Base-by-base conservation (phyloP, 140 eudicot species). In the Flaveria floridana region DNA sequence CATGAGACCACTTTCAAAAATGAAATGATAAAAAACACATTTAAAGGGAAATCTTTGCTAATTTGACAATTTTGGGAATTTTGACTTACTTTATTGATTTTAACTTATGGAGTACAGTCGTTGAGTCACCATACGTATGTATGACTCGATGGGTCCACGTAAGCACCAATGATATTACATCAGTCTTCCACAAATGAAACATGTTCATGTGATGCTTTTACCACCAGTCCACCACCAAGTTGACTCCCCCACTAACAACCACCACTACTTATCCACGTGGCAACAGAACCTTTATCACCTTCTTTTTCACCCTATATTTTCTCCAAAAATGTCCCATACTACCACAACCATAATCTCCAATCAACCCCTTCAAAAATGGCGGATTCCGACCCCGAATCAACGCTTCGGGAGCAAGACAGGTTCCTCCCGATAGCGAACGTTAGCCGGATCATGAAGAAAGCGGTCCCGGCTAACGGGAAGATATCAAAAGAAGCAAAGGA, bases 401-500 rank as follows among this genome's bases (percentile, higher is more conserved):
- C 16, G 8, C 72, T 66, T 19, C 72, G 72, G 6, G 89, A 85
- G 75, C 89, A 85, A 59, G 89, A 85, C 74, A 68, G 83, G 76
- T 82, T 85, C 28, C 82, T 85, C 8, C 89, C 86, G 2, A 82
- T 85, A 59, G 89, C 89, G 2, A 85, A 85, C 73, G 89, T 85
- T 26, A 82, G 89, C 70, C 19, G 89, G 47, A 85, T 85, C 66
- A 85, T 85, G 89, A 85, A 85, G 62, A 82, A 82, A 23, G 87
- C 87, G 0, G 46, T 85, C 18, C 89, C 87, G 0, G 87, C 89
- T 13, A 85, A 76, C 71, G 89, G 87, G 34, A 85, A 85, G 69
- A 85, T 85, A 23, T 85, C 89, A 0, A 85, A 85, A 28, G 89
- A 85, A n/a, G 89, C 89, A 0, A 85, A 85, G 55, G 89, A 85